Conservation (phyloP, 2,329 filamentous ascomycete genomes). For the Acarospora socialis region DNA sequence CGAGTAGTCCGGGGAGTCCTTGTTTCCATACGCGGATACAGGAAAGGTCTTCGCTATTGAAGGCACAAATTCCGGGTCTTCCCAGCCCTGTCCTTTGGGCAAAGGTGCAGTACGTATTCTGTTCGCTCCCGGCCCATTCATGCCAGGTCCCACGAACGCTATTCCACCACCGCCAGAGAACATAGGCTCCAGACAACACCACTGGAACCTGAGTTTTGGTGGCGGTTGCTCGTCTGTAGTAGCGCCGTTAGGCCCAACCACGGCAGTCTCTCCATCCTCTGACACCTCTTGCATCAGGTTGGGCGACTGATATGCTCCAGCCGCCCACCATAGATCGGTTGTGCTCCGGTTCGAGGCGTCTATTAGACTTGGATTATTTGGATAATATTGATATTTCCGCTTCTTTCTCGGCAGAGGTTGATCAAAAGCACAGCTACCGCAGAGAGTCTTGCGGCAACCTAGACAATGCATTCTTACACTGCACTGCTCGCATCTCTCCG, state of each 20-base stretch:
- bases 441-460: conserved; percentile 45
- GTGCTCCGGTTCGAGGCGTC: conserved; percentile 9
- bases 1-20: conserved; percentile 25
- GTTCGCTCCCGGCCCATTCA: conserved; percentile 37
- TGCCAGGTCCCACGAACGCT: conserved; percentile 35
- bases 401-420: conserved; percentile 32
- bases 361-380: too few relatives aligned
- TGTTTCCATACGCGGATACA: conserved; percentile 27
- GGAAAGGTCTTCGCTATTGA: conserved; percentile 26
- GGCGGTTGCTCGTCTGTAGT: conserved; percentile 22
- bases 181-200: conserved; percentile 46
- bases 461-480: conserved; percentile 48
- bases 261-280: conserved; percentile 20
- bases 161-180: conserved; percentile 47
- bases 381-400: too few relatives aligned
- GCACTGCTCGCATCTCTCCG: conserved; percentile 45
- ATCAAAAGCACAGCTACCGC: conserved; percentile 45
- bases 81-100: conserved; percentile 39
- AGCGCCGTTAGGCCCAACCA: conserved; percentile 14
- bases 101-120: conserved; percentile 42
- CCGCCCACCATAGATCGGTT: conserved; percentile 43
- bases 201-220: conserved; percentile 41
- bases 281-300: conserved; percentile 43
- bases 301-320: conserved; percentile 39
- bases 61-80: conserved; percentile 38